Conservation (phyloP, 805 yeast species). For the Lachancea quebecensis region DNA sequence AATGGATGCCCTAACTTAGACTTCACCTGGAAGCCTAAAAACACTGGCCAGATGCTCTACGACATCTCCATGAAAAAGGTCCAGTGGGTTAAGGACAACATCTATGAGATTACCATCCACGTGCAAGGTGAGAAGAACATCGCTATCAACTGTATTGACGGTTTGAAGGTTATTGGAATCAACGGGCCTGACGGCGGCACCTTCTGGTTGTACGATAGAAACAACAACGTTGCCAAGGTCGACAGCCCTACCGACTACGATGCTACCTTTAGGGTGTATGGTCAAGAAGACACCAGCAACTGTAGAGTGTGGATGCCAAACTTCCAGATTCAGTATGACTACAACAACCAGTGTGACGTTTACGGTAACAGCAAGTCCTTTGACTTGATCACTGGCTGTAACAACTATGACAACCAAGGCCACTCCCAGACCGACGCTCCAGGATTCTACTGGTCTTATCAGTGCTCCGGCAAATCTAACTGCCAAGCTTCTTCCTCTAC, state of each 20-base stretch:
- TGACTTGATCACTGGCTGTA: constrained; percentile 26
- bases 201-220: constrained; percentile 22
- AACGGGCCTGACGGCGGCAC: constrained; percentile 22
- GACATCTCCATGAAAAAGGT: constrained; percentile 11
- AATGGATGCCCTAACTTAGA: constrained; percentile 15
- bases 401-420: constrained; percentile 20
- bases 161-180: constrained; percentile 26
- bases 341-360: constrained; percentile 23
- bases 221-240: constrained; percentile 16
- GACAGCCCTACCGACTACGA: constrained; percentile 25
- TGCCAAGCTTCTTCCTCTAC: background rate
- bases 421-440: constrained; percentile 28
- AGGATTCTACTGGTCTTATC: constrained; percentile 19
- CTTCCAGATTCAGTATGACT: constrained; percentile 30
- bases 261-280: constrained; percentile 23
- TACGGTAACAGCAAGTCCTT: constrained; percentile 11
- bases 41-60: constrained; percentile 11
- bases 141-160: constrained; percentile 9
- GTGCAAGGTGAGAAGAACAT: constrained; percentile 14
- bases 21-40: constrained; percentile 12
- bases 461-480: background rate
- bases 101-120: constrained; percentile 13
- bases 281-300: constrained; percentile 8
- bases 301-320: constrained; percentile 19
- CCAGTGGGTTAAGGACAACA: constrained; percentile 12